These are phyloP conservation scores for Phoenix dactylifera DNA, from an alignment of 176 grass and related monocot genomes.

Conservation along the genomic window DNA sequence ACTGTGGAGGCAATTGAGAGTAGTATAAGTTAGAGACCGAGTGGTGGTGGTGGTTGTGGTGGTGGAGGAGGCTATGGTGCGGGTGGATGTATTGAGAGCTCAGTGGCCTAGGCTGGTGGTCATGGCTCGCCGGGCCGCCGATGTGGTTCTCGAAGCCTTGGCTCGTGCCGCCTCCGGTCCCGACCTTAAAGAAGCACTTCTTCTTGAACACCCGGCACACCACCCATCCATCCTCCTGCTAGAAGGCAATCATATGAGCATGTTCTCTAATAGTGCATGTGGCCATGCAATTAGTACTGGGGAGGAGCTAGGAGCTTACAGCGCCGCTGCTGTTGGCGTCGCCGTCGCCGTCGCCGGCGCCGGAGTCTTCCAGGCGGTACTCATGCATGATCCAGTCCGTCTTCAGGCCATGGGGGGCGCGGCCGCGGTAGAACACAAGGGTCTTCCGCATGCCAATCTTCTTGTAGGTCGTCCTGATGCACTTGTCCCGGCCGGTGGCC, in stretches of 20 bases:
- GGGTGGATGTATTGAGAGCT: conserved; percentile 16
- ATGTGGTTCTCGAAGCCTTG: not conserved
- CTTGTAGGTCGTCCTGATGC: conserved; percentile 88
- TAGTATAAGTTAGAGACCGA: not conserved
- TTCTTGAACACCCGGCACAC: conserved; percentile 98
- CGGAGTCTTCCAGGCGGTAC: conserved; percentile 52
- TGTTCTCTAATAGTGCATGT: no score
- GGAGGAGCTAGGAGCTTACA: conserved; percentile 3
- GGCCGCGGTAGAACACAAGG: conserved; percentile 96
- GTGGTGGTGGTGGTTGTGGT: not conserved
- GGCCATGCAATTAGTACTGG: not conserved
- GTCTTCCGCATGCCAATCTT: conserved; percentile 99
- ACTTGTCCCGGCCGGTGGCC: conserved; percentile 95
- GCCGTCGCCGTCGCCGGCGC: conserved; percentile 48
- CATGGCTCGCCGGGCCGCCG: not conserved
- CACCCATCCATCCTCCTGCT: conserved; percentile 95
- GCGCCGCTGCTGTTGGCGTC: conserved; percentile 36
- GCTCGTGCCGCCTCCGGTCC: not conserved
- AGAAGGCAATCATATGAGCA: no score
- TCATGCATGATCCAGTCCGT: conserved; percentile 59
- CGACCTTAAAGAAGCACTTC: conserved; percentile 95
- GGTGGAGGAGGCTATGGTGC: not conserved
- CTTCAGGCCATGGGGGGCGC: conserved; percentile 91
- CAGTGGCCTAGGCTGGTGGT: not conserved
- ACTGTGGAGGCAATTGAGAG: conserved; percentile 1